Conservation (phyloP, 2,329 filamentous ascomycete species). For the Nannizziopsis arthrosporioides region DNA sequence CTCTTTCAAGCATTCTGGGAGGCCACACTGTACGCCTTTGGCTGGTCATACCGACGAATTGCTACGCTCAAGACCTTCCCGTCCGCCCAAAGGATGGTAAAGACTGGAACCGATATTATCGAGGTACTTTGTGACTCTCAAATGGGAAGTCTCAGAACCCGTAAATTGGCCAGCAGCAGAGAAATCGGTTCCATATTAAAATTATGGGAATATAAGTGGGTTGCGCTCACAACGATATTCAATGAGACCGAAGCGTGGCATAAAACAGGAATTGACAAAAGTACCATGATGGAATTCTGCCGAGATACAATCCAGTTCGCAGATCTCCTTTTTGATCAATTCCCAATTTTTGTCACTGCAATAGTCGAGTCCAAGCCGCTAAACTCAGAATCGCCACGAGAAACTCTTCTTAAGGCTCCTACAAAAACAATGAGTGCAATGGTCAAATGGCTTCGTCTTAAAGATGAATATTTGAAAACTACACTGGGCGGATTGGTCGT, state of each 20-base stretch:
- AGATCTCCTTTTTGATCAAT: slow-evolving; percentile 71
- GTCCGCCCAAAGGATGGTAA: slow-evolving; percentile 49
- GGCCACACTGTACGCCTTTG: slow-evolving; percentile 46
- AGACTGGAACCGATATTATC: slow-evolving; percentile 50
- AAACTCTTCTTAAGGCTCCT: slow-evolving; percentile 53
- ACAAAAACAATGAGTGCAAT: slow-evolving; percentile 55
- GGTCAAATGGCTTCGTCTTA: slow-evolving; percentile 78
- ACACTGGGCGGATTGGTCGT: slow-evolving; percentile 72
- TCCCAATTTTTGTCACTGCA: slow-evolving; percentile 67
- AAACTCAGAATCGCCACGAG: slow-evolving; percentile 32
- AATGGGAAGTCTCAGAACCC: slow-evolving; percentile 49
- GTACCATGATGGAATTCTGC: slow-evolving; percentile 80
- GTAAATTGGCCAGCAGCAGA: slow-evolving; percentile 43
- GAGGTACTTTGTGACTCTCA: slow-evolving; percentile 54
- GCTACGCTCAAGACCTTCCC: slow-evolving; percentile 47
- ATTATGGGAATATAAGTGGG: slow-evolving; percentile 82
- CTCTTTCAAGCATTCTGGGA: slow-evolving; percentile 47
- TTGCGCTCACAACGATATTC: slow-evolving; percentile 67
- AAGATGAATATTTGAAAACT: slow-evolving; percentile 73
- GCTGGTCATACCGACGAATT: slow-evolving; percentile 45
- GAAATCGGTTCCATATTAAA: slow-evolving; percentile 57
- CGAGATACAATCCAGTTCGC: slow-evolving; percentile 92
- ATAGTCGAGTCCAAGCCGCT: slow-evolving; percentile 39
- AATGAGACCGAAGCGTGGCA: slow-evolving; percentile 77
- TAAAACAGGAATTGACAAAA: slow-evolving; percentile 53